Conservation (phyloP, 495 filamentous ascomycete genomes). For the Xylaria palmicola region DNA sequence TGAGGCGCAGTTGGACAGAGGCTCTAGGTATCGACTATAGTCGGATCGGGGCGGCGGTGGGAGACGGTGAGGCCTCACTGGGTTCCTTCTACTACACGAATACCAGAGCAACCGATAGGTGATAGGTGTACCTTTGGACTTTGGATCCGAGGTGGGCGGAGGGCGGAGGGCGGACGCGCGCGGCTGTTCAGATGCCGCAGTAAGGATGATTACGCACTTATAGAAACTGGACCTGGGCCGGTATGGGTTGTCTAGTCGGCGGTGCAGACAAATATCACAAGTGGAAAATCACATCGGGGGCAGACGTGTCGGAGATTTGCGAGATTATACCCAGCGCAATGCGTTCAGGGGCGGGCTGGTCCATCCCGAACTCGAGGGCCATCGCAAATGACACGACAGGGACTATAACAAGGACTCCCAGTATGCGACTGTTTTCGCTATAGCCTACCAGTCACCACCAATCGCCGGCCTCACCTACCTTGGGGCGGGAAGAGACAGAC, state of each 20-base stretch:
- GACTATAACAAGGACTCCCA: too few species aligned
- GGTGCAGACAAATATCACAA: slow-evolving; percentile 4
- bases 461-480: too few species aligned
- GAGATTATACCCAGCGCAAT: not conserved
- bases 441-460: too few species aligned
- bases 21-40: not conserved
- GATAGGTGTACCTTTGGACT: not conserved
- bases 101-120: not conserved
- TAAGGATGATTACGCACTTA: too few species aligned
- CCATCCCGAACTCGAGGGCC: too few species aligned
- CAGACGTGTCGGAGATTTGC: not conserved
- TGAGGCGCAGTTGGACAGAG: not conserved
- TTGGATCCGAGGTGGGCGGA: not conserved
- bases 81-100: not conserved
- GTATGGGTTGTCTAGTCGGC: not conserved
- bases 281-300: not conserved
- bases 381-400: too few species aligned
- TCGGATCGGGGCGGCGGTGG: not conserved
- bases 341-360: not conserved
- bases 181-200: not conserved
- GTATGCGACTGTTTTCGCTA: too few species aligned
- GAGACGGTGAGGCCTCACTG: not conserved
- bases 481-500: too few species aligned
- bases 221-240: not conserved
- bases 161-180: not conserved